A percentile compares a stretch with the other conserved stretches of the same genome.
These are phyloP conservation scores for Ogataea methylovora DNA, from an alignment of 805 yeast species.

Conservation along the genomic window DNA sequence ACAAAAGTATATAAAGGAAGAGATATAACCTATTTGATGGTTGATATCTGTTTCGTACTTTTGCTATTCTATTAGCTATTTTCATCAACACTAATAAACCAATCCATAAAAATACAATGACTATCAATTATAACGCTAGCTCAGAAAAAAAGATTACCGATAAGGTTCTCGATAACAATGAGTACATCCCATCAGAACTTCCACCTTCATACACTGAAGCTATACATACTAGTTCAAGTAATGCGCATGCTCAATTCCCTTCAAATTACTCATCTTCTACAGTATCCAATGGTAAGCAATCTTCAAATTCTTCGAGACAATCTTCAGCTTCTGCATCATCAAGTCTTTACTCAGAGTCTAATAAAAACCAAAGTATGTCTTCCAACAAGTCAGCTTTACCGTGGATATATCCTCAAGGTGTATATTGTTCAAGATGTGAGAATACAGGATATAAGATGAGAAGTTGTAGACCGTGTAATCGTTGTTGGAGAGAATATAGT, in stretches of 20 bases:
- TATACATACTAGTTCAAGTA: conserved; percentile 9
- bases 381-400: conserved; percentile 47
- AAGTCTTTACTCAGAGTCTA: neutral
- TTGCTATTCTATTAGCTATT: too few relatives aligned
- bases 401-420: conserved; percentile 59
- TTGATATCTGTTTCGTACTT: too few relatives aligned
- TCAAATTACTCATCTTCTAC: conserved; percentile 6
- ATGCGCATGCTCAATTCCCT: conserved; percentile 12
- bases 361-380: conserved; percentile 24
- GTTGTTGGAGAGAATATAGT: conserved; percentile 60
- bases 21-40: too few relatives aligned
- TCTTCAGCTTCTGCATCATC: too few relatives aligned
- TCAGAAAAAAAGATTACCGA: neutral
- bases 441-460: conserved; percentile 62
- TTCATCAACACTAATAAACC: too few relatives aligned
- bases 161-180: conserved; percentile 8
- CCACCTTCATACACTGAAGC: conserved; percentile 47
- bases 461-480: conserved; percentile 58
- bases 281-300: conserved; percentile 4
- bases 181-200: conserved; percentile 14
- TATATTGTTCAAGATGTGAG: conserved; percentile 57
- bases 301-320: conserved; percentile 9
- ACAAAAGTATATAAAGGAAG: too few relatives aligned
- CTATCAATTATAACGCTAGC: neutral
- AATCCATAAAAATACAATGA: neutral